Conservation (phyloP, 1,139 yeast species). For the Yamadazyma epiphylla region DNA sequence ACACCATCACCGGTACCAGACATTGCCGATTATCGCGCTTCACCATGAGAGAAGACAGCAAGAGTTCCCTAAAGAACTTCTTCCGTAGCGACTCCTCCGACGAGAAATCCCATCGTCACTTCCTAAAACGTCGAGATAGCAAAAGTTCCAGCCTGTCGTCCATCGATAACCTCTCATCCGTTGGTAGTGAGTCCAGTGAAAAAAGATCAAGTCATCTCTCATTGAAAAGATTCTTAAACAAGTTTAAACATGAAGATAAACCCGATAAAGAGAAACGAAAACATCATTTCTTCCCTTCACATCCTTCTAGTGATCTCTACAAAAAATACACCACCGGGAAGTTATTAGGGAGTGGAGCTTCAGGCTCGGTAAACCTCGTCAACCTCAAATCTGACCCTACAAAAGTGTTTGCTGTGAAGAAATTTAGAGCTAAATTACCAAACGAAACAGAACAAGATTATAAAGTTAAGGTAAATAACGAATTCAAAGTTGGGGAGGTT, state of each 20-base stretch:
- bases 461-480: conserved; percentile 60
- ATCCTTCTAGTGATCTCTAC: conserved; percentile 20
- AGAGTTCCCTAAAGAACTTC: conserved; percentile 9
- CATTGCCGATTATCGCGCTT: not conserved
- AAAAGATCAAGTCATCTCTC: conserved; percentile 23
- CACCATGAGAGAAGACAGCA: conserved; percentile 6
- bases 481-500: conserved; percentile 61
- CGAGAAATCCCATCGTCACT: conserved; percentile 19
- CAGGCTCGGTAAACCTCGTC: conserved; percentile 67
- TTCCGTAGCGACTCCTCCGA: conserved; percentile 45
- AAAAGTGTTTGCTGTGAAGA: conserved; percentile 63
- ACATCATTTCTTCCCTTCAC: conserved; percentile 13
- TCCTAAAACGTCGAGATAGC: conserved; percentile 12
- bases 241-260: conserved; percentile 24
- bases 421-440: conserved; percentile 53
- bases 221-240: conserved; percentile 36
- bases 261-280: conserved; percentile 7
- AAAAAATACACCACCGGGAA: conserved; percentile 62
- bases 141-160: conserved; percentile 9
- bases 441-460: conserved; percentile 55
- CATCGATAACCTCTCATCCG: conserved; percentile 8
- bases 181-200: conserved; percentile 1
- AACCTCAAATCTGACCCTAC: conserved; percentile 41
- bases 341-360: conserved; percentile 70
- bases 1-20: not conserved